Evolutionary conservation across 805 yeast species (phyloP), one percentile per base, ranked within the genome.

Genomic region (Teunomyces stri): DNA sequence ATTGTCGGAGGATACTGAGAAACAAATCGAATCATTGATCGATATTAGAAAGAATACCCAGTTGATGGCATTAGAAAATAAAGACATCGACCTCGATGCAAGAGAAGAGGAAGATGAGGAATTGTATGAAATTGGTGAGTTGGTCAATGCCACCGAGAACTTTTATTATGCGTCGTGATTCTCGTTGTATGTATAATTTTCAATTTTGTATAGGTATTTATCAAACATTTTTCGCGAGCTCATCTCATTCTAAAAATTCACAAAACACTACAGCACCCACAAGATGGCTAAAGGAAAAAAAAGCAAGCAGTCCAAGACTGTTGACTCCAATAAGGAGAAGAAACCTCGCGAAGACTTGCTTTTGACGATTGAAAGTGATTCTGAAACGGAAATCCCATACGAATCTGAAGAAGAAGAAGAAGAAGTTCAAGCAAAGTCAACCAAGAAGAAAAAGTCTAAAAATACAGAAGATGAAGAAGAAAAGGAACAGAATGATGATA

Each of bases 321-420:
- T 12, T 12, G 40, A 21, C n/a, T 21, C 43, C 28, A 42, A 31
- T n/a, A 47, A 18, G 21, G 44, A 45, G 46, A 42, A 33, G 36
- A 51, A 44, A 42, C 41, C 50, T 20, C 57, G 61, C 30, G 63
- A 60, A 12, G 91, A 84, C 55, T 83, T 87, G 57, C 80, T 87
- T 27, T 78, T 82, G 49, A 89, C 96, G 0, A 86, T 89, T 46
- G 92, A 87, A 55, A 81, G 87, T 56, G 96, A 87, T 57, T 83
- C 84, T 11, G 91, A 84, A 45, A 51, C 39, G 10, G 76, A 76
- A 29, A 53, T 60, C 5, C 51, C 52, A 28, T 48, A 51, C 30
- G 54, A 53, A 42, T 58, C 61, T 6, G 68, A 56, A 47, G 45
- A 55, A n/a, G 60, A 79, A 51, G 66, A 65, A 9, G 11, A 9